Base-by-base conservation (phyloP, 139 green algal genomes). In the Chlorella vulgaris region DNA sequence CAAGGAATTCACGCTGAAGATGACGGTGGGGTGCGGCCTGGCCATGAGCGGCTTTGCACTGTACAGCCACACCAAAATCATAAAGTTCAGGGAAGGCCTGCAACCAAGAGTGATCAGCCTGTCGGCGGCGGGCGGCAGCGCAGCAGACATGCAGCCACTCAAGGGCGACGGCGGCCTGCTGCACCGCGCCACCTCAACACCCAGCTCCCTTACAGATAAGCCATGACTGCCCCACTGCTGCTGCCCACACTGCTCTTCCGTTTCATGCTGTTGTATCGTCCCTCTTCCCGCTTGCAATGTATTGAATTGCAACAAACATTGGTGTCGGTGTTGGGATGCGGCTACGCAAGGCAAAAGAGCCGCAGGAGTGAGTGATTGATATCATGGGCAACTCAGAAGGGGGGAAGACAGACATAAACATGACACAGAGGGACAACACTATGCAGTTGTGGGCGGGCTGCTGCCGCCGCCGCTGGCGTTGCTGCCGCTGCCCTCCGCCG, bases 21-120 rank as follows among this genome's bases (percentile, higher is more conserved):
- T 91, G 88, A 69, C 68, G 4, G 21, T 85, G 43, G 88, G 88
- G 2, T 83, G 76, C 33, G 33, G 39, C 19, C 22, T 86, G 33
- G 88, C 88, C 5, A 81, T 90, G 65, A n/a, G 50, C 21, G 88
- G 88, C 55, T 91, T 91, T 50, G 60, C 65, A n/a, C 4, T 50
- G 3, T 71, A 71, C 55, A 65, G 55, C 55, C 55, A 65, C 55
- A 65, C 55, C 55, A 65, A 65, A 29, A 65, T 65, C 28, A 29
- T 31, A 5, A 65, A 65, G 55, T n/a, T 65, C 18, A 15, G 55
- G 21, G 55, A 65, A n/a, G 22, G 22, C 55, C 28, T 65, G 55
- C 18, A 65, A 21, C 55, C 40, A 6, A 22, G 69, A 15, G 69
- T 76, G 10, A 76, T 76, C 42, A 63, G 42, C 69, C 43, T 76